A percentile compares a stretch with the other conserved stretches of the same genome.
phyloP scores from a whole-genome alignment of 2,329 filamentous ascomycete species.

The Ophiosphaerella narmari region DNA sequence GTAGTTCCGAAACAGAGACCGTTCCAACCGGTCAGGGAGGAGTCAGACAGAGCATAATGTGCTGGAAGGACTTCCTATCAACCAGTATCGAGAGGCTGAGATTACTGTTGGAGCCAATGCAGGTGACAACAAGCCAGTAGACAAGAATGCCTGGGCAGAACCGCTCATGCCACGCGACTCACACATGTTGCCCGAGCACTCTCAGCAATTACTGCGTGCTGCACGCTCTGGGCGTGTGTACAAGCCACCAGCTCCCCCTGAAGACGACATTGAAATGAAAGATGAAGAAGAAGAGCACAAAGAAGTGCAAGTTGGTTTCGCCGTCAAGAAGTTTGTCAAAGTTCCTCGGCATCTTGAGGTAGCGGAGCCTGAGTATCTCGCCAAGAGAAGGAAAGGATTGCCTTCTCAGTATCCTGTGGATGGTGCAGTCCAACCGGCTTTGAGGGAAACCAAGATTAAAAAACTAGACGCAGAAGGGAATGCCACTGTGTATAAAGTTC shows the following conservation, averaged over 20 bases:
- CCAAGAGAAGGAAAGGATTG: conserved; percentile 64
- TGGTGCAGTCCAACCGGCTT: conserved; percentile 42
- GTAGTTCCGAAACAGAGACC: conserved; percentile 62
- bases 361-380: conserved; percentile 65
- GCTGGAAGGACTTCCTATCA: conserved; percentile 78
- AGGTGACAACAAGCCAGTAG: conserved; percentile 63
- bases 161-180: conserved; percentile 88
- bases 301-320: conserved; percentile 56
- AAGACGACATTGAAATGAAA: conserved; percentile 61
- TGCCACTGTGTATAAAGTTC: conserved; percentile 81
- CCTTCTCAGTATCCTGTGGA: conserved; percentile 48
- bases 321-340: conserved; percentile 62
- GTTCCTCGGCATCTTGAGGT: conserved; percentile 62
- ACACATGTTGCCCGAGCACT: conserved; percentile 75
- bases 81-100: conserved; percentile 80
- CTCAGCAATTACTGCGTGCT: conserved; percentile 79
- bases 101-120: conserved; percentile 69
- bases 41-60: conserved; percentile 68
- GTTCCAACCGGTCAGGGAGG: conserved; percentile 62
- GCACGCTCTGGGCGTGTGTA: conserved; percentile 77
- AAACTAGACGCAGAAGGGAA: conserved; percentile 77
- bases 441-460: conserved; percentile 80
- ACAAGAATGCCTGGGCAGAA: conserved; percentile 75
- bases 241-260: conserved; percentile 70
- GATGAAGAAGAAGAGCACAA: conserved; percentile 51